These are phyloP conservation scores for Leccinum disarticulatum DNA, from an alignment of 768 basidiomycete genomes.

Conservation along the genomic window DNA sequence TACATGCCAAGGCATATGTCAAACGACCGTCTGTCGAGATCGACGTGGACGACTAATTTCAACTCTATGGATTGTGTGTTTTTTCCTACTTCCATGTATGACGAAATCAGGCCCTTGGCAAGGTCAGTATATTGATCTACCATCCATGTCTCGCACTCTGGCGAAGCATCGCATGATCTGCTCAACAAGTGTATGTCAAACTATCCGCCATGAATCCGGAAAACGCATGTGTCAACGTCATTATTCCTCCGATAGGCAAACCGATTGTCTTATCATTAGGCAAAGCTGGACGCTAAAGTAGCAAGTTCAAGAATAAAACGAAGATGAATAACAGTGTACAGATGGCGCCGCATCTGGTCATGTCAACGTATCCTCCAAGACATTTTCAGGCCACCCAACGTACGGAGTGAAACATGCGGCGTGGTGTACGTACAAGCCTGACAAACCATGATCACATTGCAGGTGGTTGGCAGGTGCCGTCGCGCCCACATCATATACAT, in stretches of 20 bases:
- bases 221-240: too few relatives aligned
- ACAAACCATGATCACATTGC: background rate
- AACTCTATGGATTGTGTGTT: background rate
- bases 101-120: background rate
- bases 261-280: too few relatives aligned
- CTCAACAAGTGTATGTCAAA: too few relatives aligned
- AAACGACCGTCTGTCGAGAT: background rate
- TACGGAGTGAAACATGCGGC: background rate
- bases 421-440: background rate
- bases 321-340: too few relatives aligned
- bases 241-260: too few relatives aligned
- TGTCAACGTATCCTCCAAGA: background rate
- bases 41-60: background rate
- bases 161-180: too few relatives aligned
- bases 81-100: background rate
- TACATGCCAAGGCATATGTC: constrained; percentile 5
- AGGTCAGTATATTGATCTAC: background rate
- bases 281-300: too few relatives aligned
- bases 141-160: too few relatives aligned
- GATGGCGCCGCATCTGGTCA: too few relatives aligned
- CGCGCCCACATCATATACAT: background rate
- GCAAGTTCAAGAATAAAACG: background rate
- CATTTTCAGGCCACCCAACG: background rate
- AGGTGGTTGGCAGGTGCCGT: background rate
- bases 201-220: too few relatives aligned